Percentiles rank a stretch among this genome's conserved stretches.
Evolutionary conservation across 106 monocot genomes (phyloP).

Genomic region (Posidonia australis): DNA sequence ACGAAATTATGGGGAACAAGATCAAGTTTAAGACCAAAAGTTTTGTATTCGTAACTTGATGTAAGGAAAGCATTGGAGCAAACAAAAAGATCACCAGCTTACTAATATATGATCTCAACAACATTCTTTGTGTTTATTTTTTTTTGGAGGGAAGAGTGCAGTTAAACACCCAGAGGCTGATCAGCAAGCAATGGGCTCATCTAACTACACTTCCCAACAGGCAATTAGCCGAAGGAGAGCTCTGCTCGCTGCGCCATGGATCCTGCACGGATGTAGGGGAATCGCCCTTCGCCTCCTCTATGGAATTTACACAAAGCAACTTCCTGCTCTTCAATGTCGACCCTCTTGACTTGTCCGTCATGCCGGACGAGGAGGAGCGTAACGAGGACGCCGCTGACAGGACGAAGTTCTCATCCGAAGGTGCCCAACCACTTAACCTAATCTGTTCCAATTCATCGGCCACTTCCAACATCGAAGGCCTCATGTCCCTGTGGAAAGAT

Average conservation of each 20-base stretch:
- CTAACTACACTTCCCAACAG: conserved; percentile 27
- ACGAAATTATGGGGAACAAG: too few species aligned
- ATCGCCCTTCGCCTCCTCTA: conserved; percentile 14
- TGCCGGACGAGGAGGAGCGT: conserved; percentile 19
- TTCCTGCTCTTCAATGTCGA: conserved; percentile 19
- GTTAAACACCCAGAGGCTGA: too few species aligned
- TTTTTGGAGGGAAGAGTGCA: too few species aligned
- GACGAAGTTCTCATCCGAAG: conserved; percentile 18
- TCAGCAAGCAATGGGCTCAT: too few species aligned
- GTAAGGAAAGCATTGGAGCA: too few species aligned
- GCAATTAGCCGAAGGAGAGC: conserved; percentile 47
- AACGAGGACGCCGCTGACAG: conserved; percentile 21
- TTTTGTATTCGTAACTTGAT: too few species aligned
- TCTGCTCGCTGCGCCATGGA: conserved; percentile 49
- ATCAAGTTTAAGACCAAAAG: too few species aligned
- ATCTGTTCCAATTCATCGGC: conserved; percentile 71
- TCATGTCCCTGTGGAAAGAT: conserved; percentile 70
- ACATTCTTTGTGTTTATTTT: too few species aligned
- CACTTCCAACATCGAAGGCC: conserved; percentile 72
- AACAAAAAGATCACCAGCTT: too few species aligned
- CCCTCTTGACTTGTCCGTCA: conserved; percentile 11
- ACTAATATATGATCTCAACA: too few species aligned
- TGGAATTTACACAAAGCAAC: background rate
- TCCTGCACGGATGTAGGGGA: conserved; percentile 70
- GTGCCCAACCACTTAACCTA: conserved; percentile 37